Evolutionary conservation across 179 eudicot genomes (phyloP), one percentile per base, ranked within the genome.

Genomic region (Beta corolliflora): DNA sequence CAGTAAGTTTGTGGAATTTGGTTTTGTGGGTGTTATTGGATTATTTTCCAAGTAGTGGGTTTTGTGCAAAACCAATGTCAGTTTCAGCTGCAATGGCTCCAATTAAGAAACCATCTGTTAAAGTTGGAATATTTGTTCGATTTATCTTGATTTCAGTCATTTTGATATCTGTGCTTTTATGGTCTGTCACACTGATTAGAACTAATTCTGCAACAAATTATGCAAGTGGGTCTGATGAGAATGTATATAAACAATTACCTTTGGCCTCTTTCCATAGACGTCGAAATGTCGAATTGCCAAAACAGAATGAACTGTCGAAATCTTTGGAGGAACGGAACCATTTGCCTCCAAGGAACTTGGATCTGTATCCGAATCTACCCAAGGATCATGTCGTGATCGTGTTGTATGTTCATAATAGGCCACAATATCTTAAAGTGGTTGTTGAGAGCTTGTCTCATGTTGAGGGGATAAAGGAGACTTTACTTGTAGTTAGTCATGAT

Each of bases 401-500:
- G 63, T 88, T 94, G 82, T 95, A 95, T 83, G 99, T 95, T 81
- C 99, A 95, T 80, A 94, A 95, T 77, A 91, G 98, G 75, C 94
- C 99, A 4, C 98, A 92, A 25, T 95, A 95, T 86, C 92, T 95
- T 15, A 81, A 73, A 71, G 87, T 91, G 63, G 99, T 89, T 29
- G 89, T 92, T n/a, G 92, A 92, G 41, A 95, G 98, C 82, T 90
- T 95, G 74, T 92, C 99, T 25, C 82, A 46, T 15, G 98, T 95
- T 15, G 89, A 79, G 73, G 97, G 99, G 61, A 92, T 95, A 59
- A 86, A 84, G 23, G 98, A 94, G 83, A 92, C 98, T 25, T 73
- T 95, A 54, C 91, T 95, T 58, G 86, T 95, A 60, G 96, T 95
- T 79, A 95, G 99, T 80, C 99, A 95, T 77, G 99, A 95, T 85